Evolutionary conservation across 805 yeast genomes (phyloP), one percentile per base, ranked within the genome.

Genomic region (Cyberlindnera galapagoensis): DNA sequence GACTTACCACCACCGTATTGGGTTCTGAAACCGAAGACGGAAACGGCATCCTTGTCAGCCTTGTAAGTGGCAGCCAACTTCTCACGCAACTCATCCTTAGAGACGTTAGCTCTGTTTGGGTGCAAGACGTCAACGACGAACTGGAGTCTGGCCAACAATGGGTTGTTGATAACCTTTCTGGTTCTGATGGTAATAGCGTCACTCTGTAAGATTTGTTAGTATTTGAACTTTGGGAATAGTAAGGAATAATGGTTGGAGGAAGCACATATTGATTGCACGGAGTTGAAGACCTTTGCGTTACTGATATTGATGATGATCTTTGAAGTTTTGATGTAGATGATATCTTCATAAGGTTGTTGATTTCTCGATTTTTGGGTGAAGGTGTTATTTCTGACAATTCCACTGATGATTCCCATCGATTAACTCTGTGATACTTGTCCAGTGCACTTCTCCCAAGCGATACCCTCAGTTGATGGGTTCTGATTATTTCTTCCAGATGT

Each of bases 131-230:
- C 99, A 65, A 92, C 79, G 75, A 92, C 98, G 69, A 92, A 92
- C 76, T 92, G 99, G 76, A 95, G 88, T 81, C 99, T 90, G 67
- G 86, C 88, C 71, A 92, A 83, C 68, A 92, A 83, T 67, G 97
- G 96, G 94, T 92, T 92, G 73, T 95, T 72, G 72, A 90, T 84
- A 75, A 90, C 96, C 64, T 67, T 90, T 82, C 97, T 83, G 69
- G 97, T 90, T 81, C 97, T 90, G 78, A 92, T 84, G 64, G 98
- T 92, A 74, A 92, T 88, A 68, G 97, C 88, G 94, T 92, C 98
- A 81, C 94, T 83, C 95, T 83, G 57, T 34, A 7, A 9, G 8
- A 11, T 7, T 23, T 24, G 53, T 50, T 48, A 48, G 53, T 48
- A 48, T 25, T 21, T 10, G 22, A 13, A 7, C 17, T 17, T 8